Conservation (phyloP, 2,329 filamentous ascomycete genomes). For the Coniochaeta hoffmannii region DNA sequence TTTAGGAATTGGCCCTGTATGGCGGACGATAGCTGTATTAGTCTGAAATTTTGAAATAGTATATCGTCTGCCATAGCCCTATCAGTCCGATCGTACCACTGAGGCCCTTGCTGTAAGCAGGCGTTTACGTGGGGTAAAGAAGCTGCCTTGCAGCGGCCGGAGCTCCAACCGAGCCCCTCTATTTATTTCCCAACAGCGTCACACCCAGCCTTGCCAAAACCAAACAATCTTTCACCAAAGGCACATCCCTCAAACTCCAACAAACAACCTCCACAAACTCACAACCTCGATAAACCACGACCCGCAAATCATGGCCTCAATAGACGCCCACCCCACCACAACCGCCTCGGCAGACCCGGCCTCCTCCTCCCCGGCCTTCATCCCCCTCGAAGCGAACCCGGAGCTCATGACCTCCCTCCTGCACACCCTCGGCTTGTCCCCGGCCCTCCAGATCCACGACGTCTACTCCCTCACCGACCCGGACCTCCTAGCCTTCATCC, state of each 20-base stretch:
- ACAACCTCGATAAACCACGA: neutral
- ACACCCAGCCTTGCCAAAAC: no score
- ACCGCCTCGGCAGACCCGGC: constrained; percentile 19
- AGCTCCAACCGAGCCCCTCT: neutral
- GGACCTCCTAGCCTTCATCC: constrained; percentile 76
- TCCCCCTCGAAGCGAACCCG: constrained; percentile 68
- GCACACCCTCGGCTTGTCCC: constrained; percentile 75
- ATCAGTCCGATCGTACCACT: no score
- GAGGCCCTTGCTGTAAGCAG: neutral
- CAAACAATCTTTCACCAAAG: constrained; percentile 8
- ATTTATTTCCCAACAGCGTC: neutral
- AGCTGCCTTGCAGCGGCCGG: neutral
- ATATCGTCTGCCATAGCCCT: no score
- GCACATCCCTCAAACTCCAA: neutral
- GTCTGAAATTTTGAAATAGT: no score
- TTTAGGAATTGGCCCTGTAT: no score
- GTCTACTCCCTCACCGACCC: constrained; percentile 87
- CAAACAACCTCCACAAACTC: neutral
- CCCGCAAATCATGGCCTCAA: constrained; percentile 6
- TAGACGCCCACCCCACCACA: constrained; percentile 7
- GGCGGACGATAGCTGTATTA: no score
- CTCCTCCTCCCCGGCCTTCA: constrained; percentile 37
- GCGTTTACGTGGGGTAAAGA: neutral
- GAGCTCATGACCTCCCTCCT: constrained; percentile 80
- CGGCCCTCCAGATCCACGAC: constrained; percentile 74